Conservation (phyloP, 2,329 filamentous ascomycete genomes). For the Samsoniella hepiali region DNA sequence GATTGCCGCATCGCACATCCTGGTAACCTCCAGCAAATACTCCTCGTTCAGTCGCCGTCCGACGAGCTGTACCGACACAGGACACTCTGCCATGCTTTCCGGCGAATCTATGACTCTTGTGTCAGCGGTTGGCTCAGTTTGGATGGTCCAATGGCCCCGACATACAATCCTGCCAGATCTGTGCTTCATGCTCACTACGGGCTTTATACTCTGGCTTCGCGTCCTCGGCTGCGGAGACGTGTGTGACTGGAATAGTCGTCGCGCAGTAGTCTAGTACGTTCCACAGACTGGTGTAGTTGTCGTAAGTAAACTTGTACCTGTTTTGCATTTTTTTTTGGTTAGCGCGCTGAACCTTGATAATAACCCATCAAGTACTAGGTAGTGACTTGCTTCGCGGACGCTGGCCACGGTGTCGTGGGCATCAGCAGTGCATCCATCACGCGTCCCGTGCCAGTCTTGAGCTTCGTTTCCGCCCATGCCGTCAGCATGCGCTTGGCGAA, state of each 20-base stretch:
- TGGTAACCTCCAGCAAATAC: background rate
- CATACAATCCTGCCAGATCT: background rate
- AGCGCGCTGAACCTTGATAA: background rate
- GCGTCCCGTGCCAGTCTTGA: background rate
- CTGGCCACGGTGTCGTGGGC: conserved; percentile 1
- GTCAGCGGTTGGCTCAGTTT: background rate
- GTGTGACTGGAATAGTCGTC: background rate
- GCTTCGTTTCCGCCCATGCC: background rate
- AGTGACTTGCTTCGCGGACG: background rate
- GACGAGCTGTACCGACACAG: background rate
- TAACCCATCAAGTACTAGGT: background rate
- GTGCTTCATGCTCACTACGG: background rate
- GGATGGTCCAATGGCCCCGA: background rate
- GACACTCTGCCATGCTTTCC: background rate
- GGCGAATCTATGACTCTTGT: background rate
- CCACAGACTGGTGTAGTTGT: conserved; percentile 10
- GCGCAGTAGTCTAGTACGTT: conserved; percentile 6
- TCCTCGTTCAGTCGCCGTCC: background rate
- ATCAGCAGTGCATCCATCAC: conserved; percentile 8
- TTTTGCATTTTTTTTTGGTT: background rate
- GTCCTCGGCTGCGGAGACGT: background rate
- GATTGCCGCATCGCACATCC: background rate
- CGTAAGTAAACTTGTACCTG: conserved; percentile 6
- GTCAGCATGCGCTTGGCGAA: background rate
- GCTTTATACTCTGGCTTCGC: background rate